Percentiles rank a stretch among this genome's conserved stretches.
Conservation (phyloP, 1,284 basidiomycete genomes). For the Papiliotrema fonsecae region DNA sequence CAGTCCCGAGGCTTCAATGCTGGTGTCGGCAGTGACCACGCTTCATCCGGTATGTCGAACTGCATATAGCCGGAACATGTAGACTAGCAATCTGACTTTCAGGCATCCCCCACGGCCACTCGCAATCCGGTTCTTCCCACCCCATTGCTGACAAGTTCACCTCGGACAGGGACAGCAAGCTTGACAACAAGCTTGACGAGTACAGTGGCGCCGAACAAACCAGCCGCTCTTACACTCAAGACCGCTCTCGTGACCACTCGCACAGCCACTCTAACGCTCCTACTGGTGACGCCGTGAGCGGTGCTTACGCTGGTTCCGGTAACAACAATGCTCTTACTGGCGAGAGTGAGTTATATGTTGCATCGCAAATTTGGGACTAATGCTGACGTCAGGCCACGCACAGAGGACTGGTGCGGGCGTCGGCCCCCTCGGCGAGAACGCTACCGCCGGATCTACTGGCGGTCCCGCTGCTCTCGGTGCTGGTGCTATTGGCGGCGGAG, state of each 20-base stretch:
- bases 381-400: constrained; percentile 12
- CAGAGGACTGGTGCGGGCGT: constrained; percentile 22
- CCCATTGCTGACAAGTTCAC: constrained; percentile 34
- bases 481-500: neutral
- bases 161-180: constrained; percentile 6
- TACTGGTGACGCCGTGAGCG: constrained; percentile 18
- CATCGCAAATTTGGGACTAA: neutral
- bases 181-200: constrained; percentile 17
- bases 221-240: no score
- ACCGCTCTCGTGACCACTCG: constrained; percentile 1
- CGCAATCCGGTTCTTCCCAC: constrained; percentile 1
- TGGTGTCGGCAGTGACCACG: constrained; percentile 30
- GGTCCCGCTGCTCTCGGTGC: constrained; percentile 2
- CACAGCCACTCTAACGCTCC: neutral
- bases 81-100: neutral
- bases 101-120: neutral
- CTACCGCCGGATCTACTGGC: constrained; percentile 5
- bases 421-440: constrained; percentile 24
- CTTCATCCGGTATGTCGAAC: constrained; percentile 23
- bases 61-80: neutral
- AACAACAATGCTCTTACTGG: constrained; percentile 29
- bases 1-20: constrained; percentile 24
- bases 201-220: no score
- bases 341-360: constrained; percentile 25
- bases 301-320: constrained; percentile 28